Evolutionary conservation across 495 filamentous ascomycete genomes (phyloP).

Genomic region (Tuber umbilicatum): DNA sequence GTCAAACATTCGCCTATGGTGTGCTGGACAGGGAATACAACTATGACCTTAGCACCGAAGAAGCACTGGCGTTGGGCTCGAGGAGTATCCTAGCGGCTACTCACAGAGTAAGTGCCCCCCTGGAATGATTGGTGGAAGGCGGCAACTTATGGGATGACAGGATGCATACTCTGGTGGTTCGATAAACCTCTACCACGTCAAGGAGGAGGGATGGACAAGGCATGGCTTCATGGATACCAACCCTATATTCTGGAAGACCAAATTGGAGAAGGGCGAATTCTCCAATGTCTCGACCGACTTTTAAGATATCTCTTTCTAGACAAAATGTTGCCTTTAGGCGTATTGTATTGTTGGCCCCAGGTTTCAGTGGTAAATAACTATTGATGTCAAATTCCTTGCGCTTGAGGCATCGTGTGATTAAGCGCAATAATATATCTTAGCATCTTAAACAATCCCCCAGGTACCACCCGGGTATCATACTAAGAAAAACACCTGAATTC

Average conservation of each 20-base stretch:
- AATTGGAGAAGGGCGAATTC: constrained; percentile 96
- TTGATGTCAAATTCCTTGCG: background rate
- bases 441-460: background rate
- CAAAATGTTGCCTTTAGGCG: background rate
- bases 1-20: constrained; percentile 98
- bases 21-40: constrained; percentile 91
- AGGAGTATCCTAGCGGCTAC: constrained; percentile 94
- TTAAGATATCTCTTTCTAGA: constrained; percentile 15
- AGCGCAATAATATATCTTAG: background rate
- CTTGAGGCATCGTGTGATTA: background rate
- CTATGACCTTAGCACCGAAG: constrained; percentile 77
- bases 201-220: constrained; percentile 97
- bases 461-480: background rate
- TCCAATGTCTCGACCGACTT: constrained; percentile 87
- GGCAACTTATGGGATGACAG: constrained; percentile 20
- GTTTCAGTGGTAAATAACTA: background rate
- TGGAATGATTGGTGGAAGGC: background rate
- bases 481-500: background rate
- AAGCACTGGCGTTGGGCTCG: constrained; percentile 82
- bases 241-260: constrained; percentile 98
- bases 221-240: constrained; percentile 94
- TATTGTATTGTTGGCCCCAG: background rate
- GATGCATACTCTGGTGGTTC: constrained; percentile 97
- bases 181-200: constrained; percentile 98
- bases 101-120: constrained; percentile 52